Evolutionary conservation across 495 filamentous ascomycete genomes (phyloP).

Genomic region (Baudoinia panamericana): DNA sequence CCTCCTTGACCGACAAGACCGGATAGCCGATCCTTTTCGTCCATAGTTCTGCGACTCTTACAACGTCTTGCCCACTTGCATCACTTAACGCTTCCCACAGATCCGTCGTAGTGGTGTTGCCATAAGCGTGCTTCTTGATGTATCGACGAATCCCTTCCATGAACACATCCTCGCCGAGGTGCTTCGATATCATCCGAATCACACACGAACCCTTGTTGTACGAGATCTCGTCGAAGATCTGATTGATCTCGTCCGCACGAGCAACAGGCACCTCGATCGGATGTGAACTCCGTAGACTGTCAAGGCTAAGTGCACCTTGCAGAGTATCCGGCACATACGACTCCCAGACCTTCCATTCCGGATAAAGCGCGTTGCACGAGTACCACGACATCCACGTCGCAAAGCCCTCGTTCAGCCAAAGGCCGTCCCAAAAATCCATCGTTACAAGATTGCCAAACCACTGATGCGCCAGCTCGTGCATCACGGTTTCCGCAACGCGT

Average conservation of each 20-base stretch:
- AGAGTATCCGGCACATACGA: conserved; percentile 83
- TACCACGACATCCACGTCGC: conserved; percentile 77
- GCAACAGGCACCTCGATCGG: conserved; percentile 96
- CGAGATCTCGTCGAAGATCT: conserved; percentile 97
- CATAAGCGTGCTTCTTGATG: conserved; percentile 88
- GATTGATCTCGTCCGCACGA: conserved; percentile 87
- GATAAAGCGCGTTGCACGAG: conserved; percentile 76
- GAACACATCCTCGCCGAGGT: conserved; percentile 85
- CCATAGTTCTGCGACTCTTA: conserved; percentile 65
- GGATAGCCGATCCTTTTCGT: conserved; percentile 68
- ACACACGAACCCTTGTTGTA: conserved; percentile 96
- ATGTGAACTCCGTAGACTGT: conserved; percentile 87
- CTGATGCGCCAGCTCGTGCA: conserved; percentile 95
- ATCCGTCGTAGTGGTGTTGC: conserved; percentile 72
- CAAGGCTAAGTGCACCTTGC: conserved; percentile 72
- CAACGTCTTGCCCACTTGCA: conserved; percentile 81
- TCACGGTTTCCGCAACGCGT: conserved; percentile 84
- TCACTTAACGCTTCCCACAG: conserved; percentile 82
- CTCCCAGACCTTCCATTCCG: conserved; percentile 99
- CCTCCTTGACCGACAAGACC: conserved; percentile 55
- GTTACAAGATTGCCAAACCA: conserved; percentile 99
- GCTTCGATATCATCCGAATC: conserved; percentile 92
- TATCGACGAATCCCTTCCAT: conserved; percentile 85
- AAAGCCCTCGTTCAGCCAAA: conserved; percentile 98
- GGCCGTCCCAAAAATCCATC: conserved; percentile 98